These are phyloP conservation scores for Rhodotorula paludigena DNA, from an alignment of 768 basidiomycete species.

Conservation along the genomic window DNA sequence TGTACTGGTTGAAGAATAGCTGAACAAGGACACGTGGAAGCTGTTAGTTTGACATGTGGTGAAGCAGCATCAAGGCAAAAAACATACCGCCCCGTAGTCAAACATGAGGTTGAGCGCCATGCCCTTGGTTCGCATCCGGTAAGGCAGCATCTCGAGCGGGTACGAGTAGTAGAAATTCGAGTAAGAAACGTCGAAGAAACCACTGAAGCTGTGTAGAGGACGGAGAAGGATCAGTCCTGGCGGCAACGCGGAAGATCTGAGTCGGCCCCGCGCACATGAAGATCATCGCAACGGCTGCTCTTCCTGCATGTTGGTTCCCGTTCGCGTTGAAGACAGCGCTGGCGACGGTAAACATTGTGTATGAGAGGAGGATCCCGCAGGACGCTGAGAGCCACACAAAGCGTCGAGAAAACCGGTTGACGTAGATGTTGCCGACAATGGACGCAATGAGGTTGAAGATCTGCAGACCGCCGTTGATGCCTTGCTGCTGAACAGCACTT, in stretches of 20 bases:
- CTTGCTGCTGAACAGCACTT: slow-evolving; percentile 24
- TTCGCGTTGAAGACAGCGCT: background rate
- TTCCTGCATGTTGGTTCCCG: background rate
- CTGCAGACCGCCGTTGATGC: slow-evolving; percentile 36
- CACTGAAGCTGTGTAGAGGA: no score
- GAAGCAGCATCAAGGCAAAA: no score
- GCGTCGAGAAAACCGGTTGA: slow-evolving; percentile 41
- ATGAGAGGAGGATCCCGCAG: background rate
- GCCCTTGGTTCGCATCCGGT: slow-evolving; percentile 20
- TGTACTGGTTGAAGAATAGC: slow-evolving; percentile 36
- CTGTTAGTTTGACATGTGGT: no score
- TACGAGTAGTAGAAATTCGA: slow-evolving; percentile 8
- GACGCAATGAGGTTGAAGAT: slow-evolving; percentile 28
- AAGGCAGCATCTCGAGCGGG: slow-evolving; percentile 23
- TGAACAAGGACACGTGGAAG: background rate
- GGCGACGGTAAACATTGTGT: background rate
- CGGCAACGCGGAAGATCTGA: no score
- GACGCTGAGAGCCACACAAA: slow-evolving; percentile 5
- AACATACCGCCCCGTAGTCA: slow-evolving; percentile 5
- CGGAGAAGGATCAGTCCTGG: no score
- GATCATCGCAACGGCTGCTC: background rate
- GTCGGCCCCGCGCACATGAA: no score
- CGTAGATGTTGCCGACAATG: slow-evolving; percentile 28
- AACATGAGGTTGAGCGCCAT: slow-evolving; percentile 12
- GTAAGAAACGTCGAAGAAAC: background rate